Conservation (phyloP, 495 filamentous ascomycete species). For the Daldinia loculata region DNA sequence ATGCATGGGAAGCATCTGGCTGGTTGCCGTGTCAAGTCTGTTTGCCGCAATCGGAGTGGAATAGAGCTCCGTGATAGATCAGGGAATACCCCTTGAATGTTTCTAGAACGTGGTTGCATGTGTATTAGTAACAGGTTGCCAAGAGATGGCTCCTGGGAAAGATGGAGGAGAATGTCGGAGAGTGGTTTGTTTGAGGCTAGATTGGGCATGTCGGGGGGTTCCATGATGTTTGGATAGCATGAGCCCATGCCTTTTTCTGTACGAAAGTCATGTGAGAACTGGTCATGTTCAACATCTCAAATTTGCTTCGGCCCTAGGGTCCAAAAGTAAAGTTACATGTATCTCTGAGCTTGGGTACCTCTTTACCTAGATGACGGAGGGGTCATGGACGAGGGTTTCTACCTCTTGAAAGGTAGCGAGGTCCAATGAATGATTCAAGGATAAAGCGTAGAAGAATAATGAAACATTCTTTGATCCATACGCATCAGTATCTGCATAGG, state of each 20-base stretch:
- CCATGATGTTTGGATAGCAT: conserved; percentile 17
- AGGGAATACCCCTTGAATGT: conserved; percentile 41
- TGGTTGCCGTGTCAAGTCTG: conserved; percentile 16
- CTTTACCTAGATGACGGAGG: conserved; percentile 8
- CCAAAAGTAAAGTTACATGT: conserved; percentile 16
- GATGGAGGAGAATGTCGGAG: conserved; percentile 1
- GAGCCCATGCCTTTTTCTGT: conserved; percentile 30
- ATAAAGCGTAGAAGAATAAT: conserved; percentile 1
- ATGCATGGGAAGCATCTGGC: conserved; percentile 17
- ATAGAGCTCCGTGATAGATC: conserved; percentile 36
- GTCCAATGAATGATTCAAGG: conserved; percentile 1
- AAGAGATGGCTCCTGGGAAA: neutral
- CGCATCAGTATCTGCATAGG: neutral
- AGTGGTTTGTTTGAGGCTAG: conserved; percentile 17
- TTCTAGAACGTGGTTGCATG: conserved; percentile 26
- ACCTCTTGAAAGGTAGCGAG: neutral
- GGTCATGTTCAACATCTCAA: conserved; percentile 21
- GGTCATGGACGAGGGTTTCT: conserved; percentile 15
- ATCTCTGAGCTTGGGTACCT: conserved; percentile 1
- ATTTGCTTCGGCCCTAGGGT: conserved; percentile 3
- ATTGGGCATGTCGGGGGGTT: conserved; percentile 18
- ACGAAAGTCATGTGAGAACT: conserved; percentile 12
- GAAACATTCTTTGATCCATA: neutral
- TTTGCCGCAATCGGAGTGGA: conserved; percentile 27
- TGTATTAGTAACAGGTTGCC: conserved; percentile 29